Conservation (phyloP, 2,329 filamentous ascomycete genomes). For the Colletotrichum australisinense region DNA sequence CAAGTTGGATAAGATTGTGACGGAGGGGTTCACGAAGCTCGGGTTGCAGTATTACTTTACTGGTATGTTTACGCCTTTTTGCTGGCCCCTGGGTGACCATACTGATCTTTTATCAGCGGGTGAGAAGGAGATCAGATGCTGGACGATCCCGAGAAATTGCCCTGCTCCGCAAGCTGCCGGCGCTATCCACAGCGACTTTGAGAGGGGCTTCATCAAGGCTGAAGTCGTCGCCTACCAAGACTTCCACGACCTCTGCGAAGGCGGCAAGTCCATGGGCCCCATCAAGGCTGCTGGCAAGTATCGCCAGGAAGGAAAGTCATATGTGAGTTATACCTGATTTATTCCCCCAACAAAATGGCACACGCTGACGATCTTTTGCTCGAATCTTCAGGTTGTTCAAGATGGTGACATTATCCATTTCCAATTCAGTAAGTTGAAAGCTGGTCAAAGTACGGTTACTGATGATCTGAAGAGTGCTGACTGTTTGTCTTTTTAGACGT, state of each 20-base stretch:
- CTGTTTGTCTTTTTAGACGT: background rate
- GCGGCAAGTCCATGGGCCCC: constrained; percentile 55
- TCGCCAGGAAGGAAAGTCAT: background rate
- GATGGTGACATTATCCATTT: background rate
- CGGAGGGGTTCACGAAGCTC: background rate
- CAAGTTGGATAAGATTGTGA: background rate
- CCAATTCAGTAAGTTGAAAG: background rate
- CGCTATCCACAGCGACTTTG: constrained; percentile 55
- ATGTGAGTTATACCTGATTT: background rate
- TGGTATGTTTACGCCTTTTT: background rate
- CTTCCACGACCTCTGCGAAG: constrained; percentile 56
- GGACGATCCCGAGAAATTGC: constrained; percentile 52
- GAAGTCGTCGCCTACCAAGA: constrained; percentile 58
- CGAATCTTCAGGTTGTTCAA: background rate
- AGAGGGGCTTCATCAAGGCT: constrained; percentile 57
- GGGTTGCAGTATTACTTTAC: background rate
- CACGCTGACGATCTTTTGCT: too few species aligned
- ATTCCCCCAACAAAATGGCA: too few species aligned
- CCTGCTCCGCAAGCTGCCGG: constrained; percentile 55
- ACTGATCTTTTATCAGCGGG: background rate
- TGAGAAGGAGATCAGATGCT: constrained; percentile 44
- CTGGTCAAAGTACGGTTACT: background rate
- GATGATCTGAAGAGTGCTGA: background rate
- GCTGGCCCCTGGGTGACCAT: too few species aligned
- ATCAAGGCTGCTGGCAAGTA: background rate